Evolutionary conservation across 768 basidiomycete genomes (phyloP).

Genomic region (Xerocomus brunneocitrinus): DNA sequence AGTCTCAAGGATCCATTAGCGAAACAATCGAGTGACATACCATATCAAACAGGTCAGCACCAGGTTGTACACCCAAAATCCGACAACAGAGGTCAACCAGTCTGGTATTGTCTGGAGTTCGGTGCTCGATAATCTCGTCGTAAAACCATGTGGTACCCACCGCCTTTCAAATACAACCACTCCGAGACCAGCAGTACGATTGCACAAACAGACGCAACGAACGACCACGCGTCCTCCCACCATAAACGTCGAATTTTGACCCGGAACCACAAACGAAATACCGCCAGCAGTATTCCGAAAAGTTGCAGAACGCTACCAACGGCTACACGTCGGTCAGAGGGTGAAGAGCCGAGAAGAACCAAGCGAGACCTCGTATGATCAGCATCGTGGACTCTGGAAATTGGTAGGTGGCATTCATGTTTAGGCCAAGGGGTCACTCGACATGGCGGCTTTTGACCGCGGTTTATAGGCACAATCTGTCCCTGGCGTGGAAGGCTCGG

Average conservation of each 20-base stretch:
- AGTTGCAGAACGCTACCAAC: conserved; percentile 5
- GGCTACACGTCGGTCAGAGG: conserved; percentile 2
- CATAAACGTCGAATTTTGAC: conserved; percentile 13
- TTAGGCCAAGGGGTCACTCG: not conserved
- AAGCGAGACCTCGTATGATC: conserved; percentile 8
- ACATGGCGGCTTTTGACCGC: not conserved
- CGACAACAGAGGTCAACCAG: conserved; percentile 2
- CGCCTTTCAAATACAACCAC: conserved; percentile 16
- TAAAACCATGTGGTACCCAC: conserved; percentile 6
- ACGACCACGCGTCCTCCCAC: conserved; percentile 23
- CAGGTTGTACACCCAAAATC: conserved; percentile 12
- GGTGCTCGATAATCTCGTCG: not conserved
- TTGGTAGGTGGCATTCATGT: conserved; percentile 7
- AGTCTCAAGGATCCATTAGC: not conserved
- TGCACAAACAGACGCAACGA: conserved; percentile 6
- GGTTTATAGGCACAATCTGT: conserved; percentile 6
- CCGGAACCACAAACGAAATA: conserved; percentile 20
- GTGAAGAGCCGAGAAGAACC: not conserved
- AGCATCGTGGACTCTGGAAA: conserved; percentile 10
- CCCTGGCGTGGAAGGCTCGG: not conserved
- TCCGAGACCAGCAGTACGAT: conserved; percentile 2
- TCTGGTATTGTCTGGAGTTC: not conserved
- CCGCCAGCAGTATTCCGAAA: conserved; percentile 10
- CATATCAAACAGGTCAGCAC: conserved; percentile 10
- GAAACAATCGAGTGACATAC: conserved; percentile 5